phyloP scores from a whole-genome alignment of 2,329 filamentous ascomycete species.

The Knoxdaviesia capensis region DNA sequence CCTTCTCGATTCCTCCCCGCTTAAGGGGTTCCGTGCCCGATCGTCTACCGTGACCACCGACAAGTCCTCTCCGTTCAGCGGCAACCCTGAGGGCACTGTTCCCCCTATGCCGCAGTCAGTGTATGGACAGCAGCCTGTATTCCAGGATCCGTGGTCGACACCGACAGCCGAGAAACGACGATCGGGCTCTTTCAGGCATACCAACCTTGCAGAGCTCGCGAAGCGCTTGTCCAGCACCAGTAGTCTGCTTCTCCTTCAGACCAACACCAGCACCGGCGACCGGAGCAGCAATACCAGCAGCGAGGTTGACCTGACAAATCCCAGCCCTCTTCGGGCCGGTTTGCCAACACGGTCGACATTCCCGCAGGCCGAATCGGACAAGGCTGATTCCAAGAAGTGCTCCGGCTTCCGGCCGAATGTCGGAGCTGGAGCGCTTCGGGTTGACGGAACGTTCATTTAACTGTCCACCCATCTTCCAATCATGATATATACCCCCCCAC shows the following conservation, averaged over 20 bases:
- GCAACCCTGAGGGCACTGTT: no score
- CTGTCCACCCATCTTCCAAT: background rate
- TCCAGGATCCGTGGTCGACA: no score
- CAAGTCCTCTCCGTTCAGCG: no score
- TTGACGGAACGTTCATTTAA: conserved; percentile 35
- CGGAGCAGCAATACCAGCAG: conserved; percentile 26
- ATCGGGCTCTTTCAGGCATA: conserved; percentile 26
- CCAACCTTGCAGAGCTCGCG: conserved; percentile 41
- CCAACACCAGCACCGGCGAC: conserved; percentile 22
- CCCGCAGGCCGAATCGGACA: conserved; percentile 11
- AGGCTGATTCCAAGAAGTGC: conserved; percentile 19
- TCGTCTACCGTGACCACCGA: no score
- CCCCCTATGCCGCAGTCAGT: no score
- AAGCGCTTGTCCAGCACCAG: conserved; percentile 40
- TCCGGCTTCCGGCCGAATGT: conserved; percentile 38
- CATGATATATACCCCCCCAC: background rate
- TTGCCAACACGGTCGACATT: background rate
- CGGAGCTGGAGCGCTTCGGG: conserved; percentile 22
- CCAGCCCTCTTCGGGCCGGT: conserved; percentile 10
- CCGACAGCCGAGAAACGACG: conserved; percentile 16
- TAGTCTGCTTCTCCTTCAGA: conserved; percentile 37
- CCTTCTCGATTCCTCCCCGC: no score
- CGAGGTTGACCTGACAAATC: conserved; percentile 17
- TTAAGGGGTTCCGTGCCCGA: no score
- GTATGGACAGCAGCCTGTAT: no score